Percentiles rank a stretch among this genome's conserved stretches.
phyloP scores from a whole-genome alignment of 176 grass and related monocot species.

The Cocos nucifera region DNA sequence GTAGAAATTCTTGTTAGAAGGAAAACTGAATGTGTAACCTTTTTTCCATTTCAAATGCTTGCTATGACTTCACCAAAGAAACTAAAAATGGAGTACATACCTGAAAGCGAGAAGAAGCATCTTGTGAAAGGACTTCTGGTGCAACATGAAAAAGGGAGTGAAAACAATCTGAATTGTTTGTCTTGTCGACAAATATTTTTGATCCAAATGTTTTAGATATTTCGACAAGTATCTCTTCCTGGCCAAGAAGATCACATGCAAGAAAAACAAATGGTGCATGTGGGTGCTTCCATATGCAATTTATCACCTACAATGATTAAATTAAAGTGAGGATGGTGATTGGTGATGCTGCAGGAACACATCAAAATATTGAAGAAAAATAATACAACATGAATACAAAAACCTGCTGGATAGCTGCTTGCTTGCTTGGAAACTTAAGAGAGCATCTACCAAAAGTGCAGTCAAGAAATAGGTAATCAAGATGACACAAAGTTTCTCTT shows the following conservation, averaged over 20 bases:
- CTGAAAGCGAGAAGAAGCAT: slow-evolving; percentile 75
- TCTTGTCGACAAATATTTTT: slow-evolving; percentile 52
- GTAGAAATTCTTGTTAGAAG: no score
- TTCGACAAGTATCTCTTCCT: slow-evolving; percentile 67
- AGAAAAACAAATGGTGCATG: slow-evolving; percentile 56
- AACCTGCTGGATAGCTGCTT: slow-evolving; percentile 83
- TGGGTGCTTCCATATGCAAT: slow-evolving; percentile 92
- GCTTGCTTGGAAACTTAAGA: slow-evolving; percentile 67
- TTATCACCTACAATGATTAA: slow-evolving; percentile 61
- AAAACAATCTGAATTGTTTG: slow-evolving; percentile 44
- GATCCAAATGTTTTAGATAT: slow-evolving; percentile 68
- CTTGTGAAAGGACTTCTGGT: slow-evolving; percentile 54
- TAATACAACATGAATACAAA: slow-evolving; percentile 1
- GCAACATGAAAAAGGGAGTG: slow-evolving; percentile 36
- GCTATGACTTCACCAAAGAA: background rate
- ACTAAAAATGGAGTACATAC: slow-evolving; percentile 14
- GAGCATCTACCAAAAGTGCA: slow-evolving; percentile 77
- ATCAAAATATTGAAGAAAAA: background rate
- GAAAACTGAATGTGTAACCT: no score
- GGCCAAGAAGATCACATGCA: slow-evolving; percentile 63
- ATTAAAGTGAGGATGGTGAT: slow-evolving; percentile 13
- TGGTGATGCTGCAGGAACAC: slow-evolving; percentile 5
- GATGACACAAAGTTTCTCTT: slow-evolving; percentile 31
- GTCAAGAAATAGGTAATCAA: slow-evolving; percentile 74
- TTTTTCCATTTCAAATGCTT: background rate